Percentiles rank a stretch among this genome's conserved stretches.
These are phyloP conservation scores for Stemphylium vesicarium DNA, from an alignment of 2,329 filamentous ascomycete species.

Conservation along the genomic window DNA sequence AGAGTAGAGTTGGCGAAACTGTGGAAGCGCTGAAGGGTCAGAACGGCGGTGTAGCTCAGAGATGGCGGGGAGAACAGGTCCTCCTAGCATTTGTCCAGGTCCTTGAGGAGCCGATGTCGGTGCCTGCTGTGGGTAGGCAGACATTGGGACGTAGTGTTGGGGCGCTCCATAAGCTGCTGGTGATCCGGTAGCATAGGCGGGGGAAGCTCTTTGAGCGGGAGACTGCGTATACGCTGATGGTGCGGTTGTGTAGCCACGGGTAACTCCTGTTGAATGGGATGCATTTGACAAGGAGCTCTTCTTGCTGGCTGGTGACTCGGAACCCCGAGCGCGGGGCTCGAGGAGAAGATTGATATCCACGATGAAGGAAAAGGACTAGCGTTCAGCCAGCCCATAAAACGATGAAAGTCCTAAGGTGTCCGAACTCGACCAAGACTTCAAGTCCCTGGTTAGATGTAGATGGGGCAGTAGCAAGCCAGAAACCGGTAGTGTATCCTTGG, in stretches of 20 bases:
- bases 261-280: conserved; percentile 52
- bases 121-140: conserved; percentile 35
- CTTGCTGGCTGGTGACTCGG: conserved; percentile 66
- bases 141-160: conserved; percentile 37
- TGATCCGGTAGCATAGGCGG: conserved; percentile 39
- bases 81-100: conserved; percentile 42
- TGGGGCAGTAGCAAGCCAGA: conserved; percentile 35
- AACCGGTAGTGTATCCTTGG: conserved; percentile 22
- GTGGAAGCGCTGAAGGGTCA: conserved; percentile 48
- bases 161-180: conserved; percentile 38
- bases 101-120: conserved; percentile 34
- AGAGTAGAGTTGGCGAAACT: conserved; percentile 48
- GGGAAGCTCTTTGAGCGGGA: conserved; percentile 41
- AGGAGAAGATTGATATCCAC: conserved; percentile 95
- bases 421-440: conserved; percentile 18
- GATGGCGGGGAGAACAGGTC: conserved; percentile 48
- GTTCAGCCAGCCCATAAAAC: conserved; percentile 51
- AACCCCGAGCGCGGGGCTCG: conserved; percentile 74
- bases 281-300: conserved; percentile 50
- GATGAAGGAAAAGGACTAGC: conserved; percentile 66
- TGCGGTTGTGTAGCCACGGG: conserved; percentile 44
- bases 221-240: conserved; percentile 47
- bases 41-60: conserved; percentile 47
- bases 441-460: conserved; percentile 3
- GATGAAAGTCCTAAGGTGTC: conserved; percentile 21